phyloP scores from a whole-genome alignment of 2,329 filamentous ascomycete species.

The Chaetomium globosum region DNA sequence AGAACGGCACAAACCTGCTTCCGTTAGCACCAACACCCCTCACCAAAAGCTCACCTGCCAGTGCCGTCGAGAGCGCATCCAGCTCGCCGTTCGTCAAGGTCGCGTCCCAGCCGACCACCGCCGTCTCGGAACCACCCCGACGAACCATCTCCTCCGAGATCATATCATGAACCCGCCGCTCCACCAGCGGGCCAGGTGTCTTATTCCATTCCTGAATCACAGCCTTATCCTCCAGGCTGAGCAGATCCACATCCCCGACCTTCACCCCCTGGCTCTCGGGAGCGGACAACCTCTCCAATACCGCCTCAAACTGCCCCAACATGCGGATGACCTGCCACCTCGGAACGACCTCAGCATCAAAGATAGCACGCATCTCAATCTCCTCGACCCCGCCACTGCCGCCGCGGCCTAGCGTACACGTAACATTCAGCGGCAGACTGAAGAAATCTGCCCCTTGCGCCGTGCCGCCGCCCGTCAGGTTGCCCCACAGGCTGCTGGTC shows the following conservation, averaged over 20 bases:
- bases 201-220: constrained; percentile 31
- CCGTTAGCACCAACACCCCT: constrained; percentile 31
- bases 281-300: constrained; percentile 24
- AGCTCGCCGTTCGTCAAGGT: constrained; percentile 33
- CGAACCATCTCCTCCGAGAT: constrained; percentile 29
- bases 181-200: constrained; percentile 28
- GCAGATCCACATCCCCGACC: constrained; percentile 23
- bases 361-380: constrained; percentile 31
- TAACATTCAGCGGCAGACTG: constrained; percentile 36
- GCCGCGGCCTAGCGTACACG: constrained; percentile 26
- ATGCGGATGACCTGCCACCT: constrained; percentile 32
- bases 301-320: constrained; percentile 31
- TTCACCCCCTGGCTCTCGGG: constrained; percentile 13
- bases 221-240: constrained; percentile 29
- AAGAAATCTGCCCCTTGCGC: constrained; percentile 35
- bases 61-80: constrained; percentile 27
- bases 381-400: neutral
- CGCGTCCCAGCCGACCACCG: constrained; percentile 36
- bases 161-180: constrained; percentile 32
- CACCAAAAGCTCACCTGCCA: constrained; percentile 30
- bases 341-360: constrained; percentile 31
- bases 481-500: constrained; percentile 34
- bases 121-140: constrained; percentile 13
- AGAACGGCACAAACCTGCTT: constrained; percentile 36
- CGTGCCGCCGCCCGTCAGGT: constrained; percentile 29